Evolutionary conservation across 1,284 basidiomycete species (phyloP).

Genomic region (Vanrija sp.): DNA sequence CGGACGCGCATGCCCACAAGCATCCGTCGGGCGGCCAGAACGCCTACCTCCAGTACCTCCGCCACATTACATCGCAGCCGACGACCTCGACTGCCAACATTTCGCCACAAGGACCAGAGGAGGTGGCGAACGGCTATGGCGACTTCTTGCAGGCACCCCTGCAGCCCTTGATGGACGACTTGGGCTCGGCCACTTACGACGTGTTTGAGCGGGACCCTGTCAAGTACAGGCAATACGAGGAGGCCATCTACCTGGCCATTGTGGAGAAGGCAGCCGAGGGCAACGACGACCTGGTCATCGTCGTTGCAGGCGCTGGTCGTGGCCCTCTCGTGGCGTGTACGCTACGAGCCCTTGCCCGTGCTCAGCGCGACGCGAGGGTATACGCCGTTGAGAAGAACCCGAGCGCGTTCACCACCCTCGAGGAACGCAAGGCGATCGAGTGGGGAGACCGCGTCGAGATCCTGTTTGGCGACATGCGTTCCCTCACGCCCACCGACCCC

Average conservation of each 20-base stretch:
- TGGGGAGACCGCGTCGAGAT: conserved; percentile 81
- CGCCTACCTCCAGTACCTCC: conserved; percentile 87
- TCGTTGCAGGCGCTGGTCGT: conserved; percentile 90
- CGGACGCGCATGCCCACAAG: conserved; percentile 59
- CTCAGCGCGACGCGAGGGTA: conserved; percentile 62
- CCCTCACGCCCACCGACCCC: conserved; percentile 69
- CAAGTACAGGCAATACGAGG: conserved; percentile 93
- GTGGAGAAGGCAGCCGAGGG: conserved; percentile 57
- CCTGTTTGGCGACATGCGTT: conserved; percentile 90
- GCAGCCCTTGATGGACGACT: conserved; percentile 95
- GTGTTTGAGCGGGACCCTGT: conserved; percentile 97
- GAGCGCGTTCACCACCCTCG: conserved; percentile 86
- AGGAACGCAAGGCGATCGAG: conserved; percentile 71
- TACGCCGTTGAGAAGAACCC: conserved; percentile 97
- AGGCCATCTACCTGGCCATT: conserved; percentile 81
- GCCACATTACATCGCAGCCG: conserved; percentile 69
- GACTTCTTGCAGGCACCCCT: conserved; percentile 94
- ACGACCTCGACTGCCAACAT: conserved; percentile 12
- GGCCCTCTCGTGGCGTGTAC: conserved; percentile 89
- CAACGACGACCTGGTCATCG: conserved; percentile 55
- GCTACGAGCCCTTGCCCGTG: conserved; percentile 70
- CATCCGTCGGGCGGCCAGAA: conserved; percentile 76
- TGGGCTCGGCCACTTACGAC: conserved; percentile 92
- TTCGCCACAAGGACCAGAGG: conserved; percentile 58
- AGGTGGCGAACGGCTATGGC: conserved; percentile 87